Percentiles rank a stretch among this genome's conserved stretches.
Evolutionary conservation across 2,329 filamentous ascomycete species (phyloP).

Genomic region (Trichoderma koningiopsis): DNA sequence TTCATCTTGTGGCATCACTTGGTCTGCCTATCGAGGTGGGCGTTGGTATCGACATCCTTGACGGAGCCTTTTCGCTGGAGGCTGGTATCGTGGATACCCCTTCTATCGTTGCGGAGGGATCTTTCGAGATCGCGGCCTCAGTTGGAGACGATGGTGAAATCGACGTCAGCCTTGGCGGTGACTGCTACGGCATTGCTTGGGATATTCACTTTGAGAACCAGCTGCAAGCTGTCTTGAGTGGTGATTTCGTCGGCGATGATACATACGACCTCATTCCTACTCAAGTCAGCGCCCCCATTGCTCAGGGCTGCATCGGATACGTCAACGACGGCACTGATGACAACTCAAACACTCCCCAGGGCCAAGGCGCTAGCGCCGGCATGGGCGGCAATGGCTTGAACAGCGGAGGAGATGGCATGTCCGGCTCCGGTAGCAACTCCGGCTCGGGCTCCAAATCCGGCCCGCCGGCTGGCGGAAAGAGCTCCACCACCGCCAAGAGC

Average conservation of each 20-base stretch:
- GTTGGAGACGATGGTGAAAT: background rate
- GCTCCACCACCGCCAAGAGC: background rate
- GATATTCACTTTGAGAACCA: background rate
- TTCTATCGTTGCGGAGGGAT: background rate
- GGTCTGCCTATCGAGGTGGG: background rate
- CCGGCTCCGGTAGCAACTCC: no score
- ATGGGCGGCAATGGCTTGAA: background rate
- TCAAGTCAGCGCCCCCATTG: constrained; percentile 17
- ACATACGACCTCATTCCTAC: constrained; percentile 3
- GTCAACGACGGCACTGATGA: background rate
- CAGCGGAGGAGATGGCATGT: background rate
- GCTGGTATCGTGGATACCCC: background rate
- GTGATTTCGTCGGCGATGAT: background rate
- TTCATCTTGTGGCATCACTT: background rate
- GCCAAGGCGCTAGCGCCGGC: background rate
- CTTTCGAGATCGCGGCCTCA: background rate
- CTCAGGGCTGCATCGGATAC: constrained; percentile 21
- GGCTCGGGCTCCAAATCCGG: background rate
- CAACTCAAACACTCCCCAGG: background rate
- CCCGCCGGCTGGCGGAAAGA: background rate
- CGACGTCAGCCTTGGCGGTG: background rate
- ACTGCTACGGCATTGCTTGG: background rate
- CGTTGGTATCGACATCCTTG: background rate
- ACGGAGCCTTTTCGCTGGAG: background rate
- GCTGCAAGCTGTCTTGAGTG: background rate